phyloP scores from a whole-genome alignment of 345 rosid species.

The Eutrema yunnanense region DNA sequence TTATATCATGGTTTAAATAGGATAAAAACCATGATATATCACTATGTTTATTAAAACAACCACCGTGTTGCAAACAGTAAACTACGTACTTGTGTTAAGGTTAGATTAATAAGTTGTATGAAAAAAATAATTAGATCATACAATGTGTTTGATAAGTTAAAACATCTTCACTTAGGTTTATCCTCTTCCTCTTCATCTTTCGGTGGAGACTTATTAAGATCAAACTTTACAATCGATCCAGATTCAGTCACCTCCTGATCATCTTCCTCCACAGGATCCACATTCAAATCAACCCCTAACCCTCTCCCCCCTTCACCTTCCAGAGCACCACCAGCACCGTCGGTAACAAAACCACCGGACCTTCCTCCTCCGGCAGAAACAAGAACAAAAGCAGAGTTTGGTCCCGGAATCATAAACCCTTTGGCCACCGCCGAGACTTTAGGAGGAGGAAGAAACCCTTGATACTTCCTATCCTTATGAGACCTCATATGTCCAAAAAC shows the following conservation, averaged over 20 bases:
- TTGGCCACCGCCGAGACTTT: constrained; percentile 1
- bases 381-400: background rate
- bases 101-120: background rate
- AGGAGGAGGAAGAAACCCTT: constrained; percentile 31
- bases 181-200: background rate
- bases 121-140: background rate
- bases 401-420: background rate
- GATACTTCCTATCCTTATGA: constrained; percentile 17
- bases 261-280: background rate
- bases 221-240: background rate
- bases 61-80: no score
- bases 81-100: no score
- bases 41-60: no score
- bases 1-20: no score
- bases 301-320: background rate
- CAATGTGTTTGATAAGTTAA: background rate
- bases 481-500: constrained; percentile 36
- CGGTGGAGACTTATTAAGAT: constrained; percentile 24
- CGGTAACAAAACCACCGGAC: background rate
- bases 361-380: background rate
- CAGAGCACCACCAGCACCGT: background rate
- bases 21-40: no score
- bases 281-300: constrained; percentile 13
- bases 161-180: background rate
- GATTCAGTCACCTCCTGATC: background rate